Base-by-base conservation (phyloP, 352 stramenopile species). In the Phytophthora colocasiae region DNA sequence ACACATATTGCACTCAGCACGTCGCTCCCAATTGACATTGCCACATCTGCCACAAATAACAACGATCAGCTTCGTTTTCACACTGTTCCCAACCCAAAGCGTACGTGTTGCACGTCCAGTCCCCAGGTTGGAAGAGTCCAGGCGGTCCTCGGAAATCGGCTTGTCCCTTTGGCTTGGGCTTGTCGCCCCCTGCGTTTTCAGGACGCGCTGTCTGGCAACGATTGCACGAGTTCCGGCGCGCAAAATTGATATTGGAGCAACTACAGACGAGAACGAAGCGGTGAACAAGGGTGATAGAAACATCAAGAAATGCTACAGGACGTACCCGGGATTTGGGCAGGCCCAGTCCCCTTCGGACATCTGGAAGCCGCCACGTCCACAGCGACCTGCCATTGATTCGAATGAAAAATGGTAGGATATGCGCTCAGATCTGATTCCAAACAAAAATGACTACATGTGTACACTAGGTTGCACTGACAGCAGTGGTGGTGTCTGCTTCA, bases 1-100 rank as follows among this genome's bases (percentile, higher is more conserved):
- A 78, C 88, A 96, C 58, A 96, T 95, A 52, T 96, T 96, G 72
- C 88, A 96, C 75, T 95, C 88, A 26, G 73, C 77, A 0, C 88
- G 81, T 45, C 88, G 85, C 63, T 96, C 86, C 88, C 88, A 96
- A 63, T 96, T 96, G 34, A 95, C 76, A 41, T 96, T 96, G 24
- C 88, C 88, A 56, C 88, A 96, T 38, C 87, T 95, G 40, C 31
- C 40, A 60, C n/a, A 26, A 22, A 55, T 5, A 36, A 6, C 22
- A 48, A 34, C 22, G 38, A 27, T 43, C 40, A 64, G 17, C 22
- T 43, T 3, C 34, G 56, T 11, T 19, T 29, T 44, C 24, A 58
- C 19, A 34, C 43, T 36, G 22, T 22, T 22, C 22, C 12, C 51
- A 50, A n/a, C 4, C 15, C 22, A 10, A 62, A 24, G 14, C 79